Base-by-base conservation (phyloP, 805 yeast species). In the Naumovozyma castellii region DNA sequence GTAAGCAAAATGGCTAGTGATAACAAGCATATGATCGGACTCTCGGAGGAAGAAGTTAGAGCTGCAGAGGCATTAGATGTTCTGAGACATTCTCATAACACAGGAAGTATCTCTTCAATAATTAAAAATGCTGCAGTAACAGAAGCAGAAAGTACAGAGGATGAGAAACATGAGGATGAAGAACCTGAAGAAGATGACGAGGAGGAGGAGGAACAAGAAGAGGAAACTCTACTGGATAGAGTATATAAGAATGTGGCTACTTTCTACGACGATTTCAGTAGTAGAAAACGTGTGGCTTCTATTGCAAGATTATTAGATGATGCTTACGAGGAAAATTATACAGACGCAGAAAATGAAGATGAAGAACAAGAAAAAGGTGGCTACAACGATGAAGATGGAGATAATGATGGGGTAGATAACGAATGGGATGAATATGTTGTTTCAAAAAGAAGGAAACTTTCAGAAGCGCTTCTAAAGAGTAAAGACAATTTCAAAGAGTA, bases 171-270 rank as follows among this genome's bases (percentile, higher is more conserved):
- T 28, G 33, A 22, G 5, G n/a, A 19, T 13, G 18, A 25, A 20
- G 35, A 35, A 3, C 8, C 3, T 10, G 18, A 22, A 5, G 20
- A 30, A 15, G 14, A 34, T n/a, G 10, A 38, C n/a, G 25, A 15
- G 5, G 31, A 28, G n/a, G 9, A 29, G 17, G 40, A 37, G 13
- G 32, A 29, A 14, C 32, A 29, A 29, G 32, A 29, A 18, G 29
- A 47, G 1, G 27, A 32, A 14, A 44, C 43, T n/a, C 19, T 47
- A 15, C 17, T 40, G 25, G 52, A 49, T 37, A 46, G 49, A 28
- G 56, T 49, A 33, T 75, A 67, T 34, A 70, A 66, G 34, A 69
- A 68, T 54, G 75, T 73, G 17, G 74, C 69, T 43, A 69, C 65
- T 41, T 65, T 71, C 52, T 65, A 70, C 54, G 71, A 69, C 44